Conservation (phyloP, 1,139 yeast species). For the Kodamaea alishanica region DNA sequence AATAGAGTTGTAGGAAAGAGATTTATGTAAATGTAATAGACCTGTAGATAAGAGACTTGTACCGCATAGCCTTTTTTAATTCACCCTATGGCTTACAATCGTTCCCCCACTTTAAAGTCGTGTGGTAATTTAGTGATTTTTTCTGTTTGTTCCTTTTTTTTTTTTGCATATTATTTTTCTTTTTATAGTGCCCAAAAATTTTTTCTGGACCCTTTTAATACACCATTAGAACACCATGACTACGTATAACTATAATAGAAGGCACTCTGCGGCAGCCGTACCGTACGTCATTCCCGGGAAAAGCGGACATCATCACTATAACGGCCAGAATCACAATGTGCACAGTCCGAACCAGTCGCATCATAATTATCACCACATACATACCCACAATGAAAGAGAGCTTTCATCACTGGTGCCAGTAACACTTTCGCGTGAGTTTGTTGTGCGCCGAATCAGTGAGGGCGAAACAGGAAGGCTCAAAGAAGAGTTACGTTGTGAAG, state of each 20-base stretch:
- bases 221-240: no score
- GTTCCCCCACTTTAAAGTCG: no score
- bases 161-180: no score
- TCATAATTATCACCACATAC: conserved; percentile 12
- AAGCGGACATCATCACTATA: conserved; percentile 19
- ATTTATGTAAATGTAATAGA: no score
- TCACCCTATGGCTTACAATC: no score
- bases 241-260: conserved; percentile 29
- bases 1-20: no score
- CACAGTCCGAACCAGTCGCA: conserved; percentile 11
- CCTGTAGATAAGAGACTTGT: no score
- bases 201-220: neutral
- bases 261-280: conserved; percentile 26
- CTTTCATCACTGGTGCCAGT: conserved; percentile 39
- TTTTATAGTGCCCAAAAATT: no score
- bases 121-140: neutral
- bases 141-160: neutral
- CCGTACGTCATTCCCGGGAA: conserved; percentile 38
- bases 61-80: no score
- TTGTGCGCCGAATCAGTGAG: conserved; percentile 76
- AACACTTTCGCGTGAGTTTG: conserved; percentile 65
- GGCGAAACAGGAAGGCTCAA: conserved; percentile 82
- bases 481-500: conserved; percentile 81
- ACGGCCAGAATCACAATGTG: conserved; percentile 11
- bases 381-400: conserved; percentile 8